These are phyloP conservation scores for Penstemon barbatus DNA, from an alignment of 257 asterid genomes.

Conservation along the genomic window DNA sequence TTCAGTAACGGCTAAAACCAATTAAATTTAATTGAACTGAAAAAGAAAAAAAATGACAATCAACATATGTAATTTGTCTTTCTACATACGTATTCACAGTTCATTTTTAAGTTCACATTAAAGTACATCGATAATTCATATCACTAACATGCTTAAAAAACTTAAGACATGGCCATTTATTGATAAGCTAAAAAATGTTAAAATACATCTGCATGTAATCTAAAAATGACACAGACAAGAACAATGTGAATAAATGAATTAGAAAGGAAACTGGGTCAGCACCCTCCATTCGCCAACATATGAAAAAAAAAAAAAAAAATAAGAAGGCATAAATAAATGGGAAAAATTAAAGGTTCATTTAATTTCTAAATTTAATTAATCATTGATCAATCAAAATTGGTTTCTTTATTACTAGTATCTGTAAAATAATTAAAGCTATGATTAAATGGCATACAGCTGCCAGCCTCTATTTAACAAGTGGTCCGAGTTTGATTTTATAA, in stretches of 20 bases:
- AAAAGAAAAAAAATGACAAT: no score
- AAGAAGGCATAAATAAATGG: background rate
- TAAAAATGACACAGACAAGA: constrained; percentile 1
- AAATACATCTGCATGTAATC: background rate
- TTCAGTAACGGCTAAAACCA: background rate
- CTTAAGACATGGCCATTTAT: background rate
- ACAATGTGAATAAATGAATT: background rate
- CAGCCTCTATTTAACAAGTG: constrained; percentile 12
- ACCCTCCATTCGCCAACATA: background rate
- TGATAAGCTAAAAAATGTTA: background rate
- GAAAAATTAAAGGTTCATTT: background rate
- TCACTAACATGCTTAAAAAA: no score
- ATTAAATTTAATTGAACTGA: background rate
- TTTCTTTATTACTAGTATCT: constrained; percentile 13
- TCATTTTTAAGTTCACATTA: no score
- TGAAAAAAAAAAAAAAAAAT: constrained; percentile 9
- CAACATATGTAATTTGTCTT: no score
- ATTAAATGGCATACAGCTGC: constrained; percentile 23
- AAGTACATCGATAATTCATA: no score
- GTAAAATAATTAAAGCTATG: constrained; percentile 5
- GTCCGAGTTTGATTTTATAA: background rate
- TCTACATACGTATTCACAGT: no score
- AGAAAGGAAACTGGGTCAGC: constrained; percentile 3
- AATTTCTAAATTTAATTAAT: background rate
- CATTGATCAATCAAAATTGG: constrained; percentile 13